phyloP scores from a whole-genome alignment of 768 basidiomycete species.

The Kwoniella mangroviensis region DNA sequence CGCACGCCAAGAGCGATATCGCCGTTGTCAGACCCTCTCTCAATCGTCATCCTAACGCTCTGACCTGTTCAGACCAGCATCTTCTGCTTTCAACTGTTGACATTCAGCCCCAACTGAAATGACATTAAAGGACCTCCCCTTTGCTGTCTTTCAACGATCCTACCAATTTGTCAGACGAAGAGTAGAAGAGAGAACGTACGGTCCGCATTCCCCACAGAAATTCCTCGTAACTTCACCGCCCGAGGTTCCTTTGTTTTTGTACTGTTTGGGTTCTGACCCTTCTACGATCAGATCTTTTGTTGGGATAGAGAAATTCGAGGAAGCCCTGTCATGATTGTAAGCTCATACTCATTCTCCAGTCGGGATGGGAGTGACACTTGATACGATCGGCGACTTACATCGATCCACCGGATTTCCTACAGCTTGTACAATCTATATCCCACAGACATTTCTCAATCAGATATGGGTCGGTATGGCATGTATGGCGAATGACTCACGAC shows the following conservation, averaged over 20 bases:
- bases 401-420: constrained; percentile 21
- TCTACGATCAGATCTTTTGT: constrained; percentile 7
- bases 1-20: too few species aligned
- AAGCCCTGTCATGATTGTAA: constrained; percentile 6
- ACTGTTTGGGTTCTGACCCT: constrained; percentile 10
- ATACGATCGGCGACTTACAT: constrained; percentile 8
- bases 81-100: too few species aligned
- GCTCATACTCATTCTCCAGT: background rate
- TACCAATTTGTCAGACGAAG: too few species aligned
- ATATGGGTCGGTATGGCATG: background rate
- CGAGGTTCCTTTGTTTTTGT: constrained; percentile 11
- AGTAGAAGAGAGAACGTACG: constrained; percentile 3
- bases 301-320: constrained; percentile 8
- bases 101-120: too few species aligned
- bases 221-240: constrained; percentile 10
- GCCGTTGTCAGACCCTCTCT: too few species aligned
- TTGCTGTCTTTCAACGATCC: too few species aligned
- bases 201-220: constrained; percentile 25
- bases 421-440: constrained; percentile 15
- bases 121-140: too few species aligned
- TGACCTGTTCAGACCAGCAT: too few species aligned
- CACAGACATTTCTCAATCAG: too few species aligned
- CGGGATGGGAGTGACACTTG: background rate
- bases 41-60: too few species aligned
- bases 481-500: constrained; percentile 12